Base-by-base conservation (phyloP, 2,329 filamentous ascomycete genomes). In the Lecanicillium sp. region DNA sequence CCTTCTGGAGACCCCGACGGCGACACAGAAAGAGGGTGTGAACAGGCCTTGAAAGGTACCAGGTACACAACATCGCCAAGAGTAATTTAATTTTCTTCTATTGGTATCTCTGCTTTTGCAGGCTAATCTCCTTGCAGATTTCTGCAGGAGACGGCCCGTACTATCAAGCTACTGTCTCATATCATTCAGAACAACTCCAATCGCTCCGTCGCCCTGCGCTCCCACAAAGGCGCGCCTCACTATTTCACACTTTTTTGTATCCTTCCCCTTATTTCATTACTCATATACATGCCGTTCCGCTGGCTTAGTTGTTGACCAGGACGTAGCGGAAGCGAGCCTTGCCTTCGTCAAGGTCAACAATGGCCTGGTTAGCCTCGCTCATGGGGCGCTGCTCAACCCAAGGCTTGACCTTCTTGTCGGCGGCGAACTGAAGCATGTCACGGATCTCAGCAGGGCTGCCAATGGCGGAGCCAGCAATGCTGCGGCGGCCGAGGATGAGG, bases 351-450 rank as follows among this genome's bases (percentile, higher is more conserved):
- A 77, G 65, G 45, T 76, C 72, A 27, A 74, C 51, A 15, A 77
- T 57, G 1, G 64, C 62, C 54, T 68, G 50, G 49, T 77, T 77
- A 3, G 67, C 68, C 29, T 71, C 65, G 46, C 63, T 66, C 64
- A 79, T 65, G 3, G 65, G 62, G 27, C 68, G 57, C 52, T 63
- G 58, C 50, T 77, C 61, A 14, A 77, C 64, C 68, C 69, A 74
- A 2, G 73, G 69, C 55, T 69, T 65, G 7, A 79, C 55, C 8
- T 65, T 62, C 54, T 76, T 69, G 39, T 74, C 63, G 0, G 64
- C 72, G 15, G 68, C 72, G 39, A 79, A 64, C 34, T 66, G 42
- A 37, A 79, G 49, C 75, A 79, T 79, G 47, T 73, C 68, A 33
- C 63, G 60, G 31, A 78, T 77, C 43, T 77, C 68, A 14, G 35